Evolutionary conservation across 441 rosid genomes (phyloP).

Genomic region (Aquilaria agallochum): DNA sequence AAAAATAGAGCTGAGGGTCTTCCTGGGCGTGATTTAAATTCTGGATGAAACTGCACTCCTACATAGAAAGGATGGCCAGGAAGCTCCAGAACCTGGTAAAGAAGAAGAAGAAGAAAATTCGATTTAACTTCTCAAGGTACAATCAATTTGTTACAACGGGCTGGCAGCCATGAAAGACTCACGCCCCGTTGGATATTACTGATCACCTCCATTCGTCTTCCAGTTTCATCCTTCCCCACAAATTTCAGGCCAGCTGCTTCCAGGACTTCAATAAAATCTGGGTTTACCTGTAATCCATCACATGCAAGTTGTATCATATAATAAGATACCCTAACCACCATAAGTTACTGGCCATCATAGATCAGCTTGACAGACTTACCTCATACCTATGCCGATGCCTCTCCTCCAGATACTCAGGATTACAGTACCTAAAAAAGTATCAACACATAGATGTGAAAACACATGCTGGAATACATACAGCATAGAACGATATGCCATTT

Average conservation of each 20-base stretch:
- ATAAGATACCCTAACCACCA: conserved; percentile 7
- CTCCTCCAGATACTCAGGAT: conserved; percentile 46
- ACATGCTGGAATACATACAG: no score
- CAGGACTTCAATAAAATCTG: conserved; percentile 45
- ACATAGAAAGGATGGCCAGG: conserved; percentile 62
- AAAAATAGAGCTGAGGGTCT: conserved; percentile 67
- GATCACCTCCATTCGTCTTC: conserved; percentile 62
- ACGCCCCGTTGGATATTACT: neutral
- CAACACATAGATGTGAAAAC: neutral
- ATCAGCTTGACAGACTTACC: conserved; percentile 34
- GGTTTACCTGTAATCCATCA: conserved; percentile 51
- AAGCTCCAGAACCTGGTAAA: conserved; percentile 52
- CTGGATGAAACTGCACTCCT: conserved; percentile 81
- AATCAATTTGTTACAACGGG: neutral
- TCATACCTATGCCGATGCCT: conserved; percentile 75
- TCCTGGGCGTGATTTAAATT: conserved; percentile 68
- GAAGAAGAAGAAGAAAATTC: conserved; percentile 4
- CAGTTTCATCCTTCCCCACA: conserved; percentile 71
- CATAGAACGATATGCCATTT: no score
- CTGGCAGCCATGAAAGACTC: neutral
- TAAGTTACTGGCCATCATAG: neutral
- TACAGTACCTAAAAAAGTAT: conserved; percentile 36
- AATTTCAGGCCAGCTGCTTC: conserved; percentile 72
- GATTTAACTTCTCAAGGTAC: no score
- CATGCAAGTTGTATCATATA: conserved; percentile 4